Conservation (phyloP, 2,329 filamentous ascomycete genomes). For the Aulographum hederae region DNA sequence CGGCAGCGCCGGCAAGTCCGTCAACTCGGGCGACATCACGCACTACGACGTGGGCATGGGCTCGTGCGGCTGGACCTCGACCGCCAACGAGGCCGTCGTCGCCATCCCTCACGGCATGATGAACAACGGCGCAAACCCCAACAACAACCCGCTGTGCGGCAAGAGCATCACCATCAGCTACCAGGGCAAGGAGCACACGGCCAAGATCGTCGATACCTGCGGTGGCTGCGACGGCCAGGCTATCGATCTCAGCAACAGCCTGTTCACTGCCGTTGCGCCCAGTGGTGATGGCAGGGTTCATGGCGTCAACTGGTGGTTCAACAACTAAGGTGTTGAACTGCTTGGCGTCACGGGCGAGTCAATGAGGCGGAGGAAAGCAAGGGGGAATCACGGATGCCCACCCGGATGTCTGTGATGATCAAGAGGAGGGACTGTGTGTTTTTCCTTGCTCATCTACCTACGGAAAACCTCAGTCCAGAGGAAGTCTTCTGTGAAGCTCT, state of each 20-base stretch:
- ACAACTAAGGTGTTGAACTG: too few relatives aligned
- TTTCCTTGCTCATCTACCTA: too few relatives aligned
- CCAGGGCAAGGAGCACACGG: slow-evolving; percentile 1
- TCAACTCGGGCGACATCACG: slow-evolving; percentile 4
- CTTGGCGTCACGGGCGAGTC: too few relatives aligned
- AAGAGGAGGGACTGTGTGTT: too few relatives aligned
- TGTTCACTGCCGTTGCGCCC: slow-evolving; percentile 5
- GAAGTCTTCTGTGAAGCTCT: too few relatives aligned
- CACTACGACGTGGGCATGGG: slow-evolving; percentile 6
- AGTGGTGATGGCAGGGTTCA: slow-evolving; percentile 6
- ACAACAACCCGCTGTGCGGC: slow-evolving; percentile 12
- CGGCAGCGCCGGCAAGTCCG: neutral
- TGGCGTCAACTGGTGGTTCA: slow-evolving; percentile 5
- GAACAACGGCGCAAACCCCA: slow-evolving; percentile 9
- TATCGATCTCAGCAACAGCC: slow-evolving; percentile 4
- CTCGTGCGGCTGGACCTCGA: slow-evolving; percentile 4
- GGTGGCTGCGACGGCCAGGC: slow-evolving; percentile 3
- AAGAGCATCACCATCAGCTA: slow-evolving; percentile 5
- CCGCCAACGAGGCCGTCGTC: slow-evolving; percentile 7
- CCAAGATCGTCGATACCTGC: slow-evolving; percentile 6
- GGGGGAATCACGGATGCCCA: too few relatives aligned
- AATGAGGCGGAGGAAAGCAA: too few relatives aligned
- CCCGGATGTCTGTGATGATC: too few relatives aligned
- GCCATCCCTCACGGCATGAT: slow-evolving; percentile 9
- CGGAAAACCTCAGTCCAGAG: too few relatives aligned